A percentile compares a stretch with the other conserved stretches of the same genome.
Evolutionary conservation across 495 filamentous ascomycete species (phyloP).

Genomic region (Trichocladium antarcticum): DNA sequence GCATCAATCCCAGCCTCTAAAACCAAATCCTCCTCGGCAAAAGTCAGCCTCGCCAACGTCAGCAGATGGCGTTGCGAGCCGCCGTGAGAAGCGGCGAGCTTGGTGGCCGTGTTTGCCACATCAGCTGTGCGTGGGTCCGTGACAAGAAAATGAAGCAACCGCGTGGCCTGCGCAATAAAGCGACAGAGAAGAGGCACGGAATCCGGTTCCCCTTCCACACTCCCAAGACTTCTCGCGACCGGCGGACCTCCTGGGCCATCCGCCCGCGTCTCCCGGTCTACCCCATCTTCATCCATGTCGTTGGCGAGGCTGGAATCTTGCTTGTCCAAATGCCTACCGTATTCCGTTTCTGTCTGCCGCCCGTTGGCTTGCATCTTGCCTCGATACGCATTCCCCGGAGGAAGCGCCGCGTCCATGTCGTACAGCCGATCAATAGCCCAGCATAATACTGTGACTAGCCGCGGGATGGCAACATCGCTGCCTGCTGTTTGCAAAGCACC

Average conservation of each 20-base stretch:
- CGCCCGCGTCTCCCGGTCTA: no score
- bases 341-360: neutral
- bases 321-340: constrained; percentile 6
- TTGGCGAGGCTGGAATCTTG: neutral
- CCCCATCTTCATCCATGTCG: neutral
- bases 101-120: constrained; percentile 27
- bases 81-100: constrained; percentile 28
- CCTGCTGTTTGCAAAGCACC: constrained; percentile 30
- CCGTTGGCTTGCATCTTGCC: neutral
- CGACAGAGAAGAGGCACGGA: constrained; percentile 11
- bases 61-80: constrained; percentile 35
- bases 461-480: constrained; percentile 32
- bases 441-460: constrained; percentile 29
- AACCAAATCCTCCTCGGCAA: constrained; percentile 35
- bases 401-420: constrained; percentile 27
- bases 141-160: constrained; percentile 34
- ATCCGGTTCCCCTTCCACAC: neutral
- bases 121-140: constrained; percentile 29
- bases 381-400: neutral
- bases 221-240: neutral
- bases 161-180: constrained; percentile 22
- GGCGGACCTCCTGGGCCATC: neutral
- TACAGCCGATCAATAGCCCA: constrained; percentile 37
- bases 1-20: constrained; percentile 30
- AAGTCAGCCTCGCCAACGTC: constrained; percentile 36